Conservation (phyloP, 2,329 filamentous ascomycete species). For the Fusarium pilosicola region DNA sequence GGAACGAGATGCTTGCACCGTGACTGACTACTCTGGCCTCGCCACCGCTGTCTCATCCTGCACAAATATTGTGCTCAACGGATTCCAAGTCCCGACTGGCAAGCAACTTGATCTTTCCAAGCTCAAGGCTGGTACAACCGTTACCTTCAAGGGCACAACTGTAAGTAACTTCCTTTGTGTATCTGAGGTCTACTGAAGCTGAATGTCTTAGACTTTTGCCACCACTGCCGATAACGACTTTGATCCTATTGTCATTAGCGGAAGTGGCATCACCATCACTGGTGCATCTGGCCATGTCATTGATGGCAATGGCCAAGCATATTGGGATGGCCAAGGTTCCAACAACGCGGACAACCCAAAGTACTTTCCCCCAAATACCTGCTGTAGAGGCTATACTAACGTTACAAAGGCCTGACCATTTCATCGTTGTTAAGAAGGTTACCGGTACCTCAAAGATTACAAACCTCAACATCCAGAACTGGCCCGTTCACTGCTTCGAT, state of each 20-base stretch:
- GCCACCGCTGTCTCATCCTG: neutral
- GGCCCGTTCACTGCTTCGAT: slow-evolving; percentile 53
- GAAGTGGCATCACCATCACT: slow-evolving; percentile 14
- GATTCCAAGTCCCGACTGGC: slow-evolving; percentile 18
- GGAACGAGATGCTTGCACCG: neutral
- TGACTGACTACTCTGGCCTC: neutral
- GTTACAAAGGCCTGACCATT: neutral
- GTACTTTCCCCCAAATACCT: neutral
- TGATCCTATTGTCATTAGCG: slow-evolving; percentile 12
- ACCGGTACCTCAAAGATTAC: slow-evolving; percentile 45
- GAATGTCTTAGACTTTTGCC: slow-evolving; percentile 4
- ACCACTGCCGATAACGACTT: neutral
- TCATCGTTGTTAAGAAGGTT: neutral
- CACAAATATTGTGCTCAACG: slow-evolving; percentile 13
- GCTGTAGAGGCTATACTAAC: rapidly evolving
- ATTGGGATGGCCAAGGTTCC: slow-evolving; percentile 23
- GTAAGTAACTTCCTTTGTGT: neutral
- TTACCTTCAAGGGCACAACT: neutral
- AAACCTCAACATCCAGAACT: slow-evolving; percentile 52
- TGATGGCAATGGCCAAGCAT: slow-evolving; percentile 6
- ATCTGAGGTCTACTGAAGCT: neutral
- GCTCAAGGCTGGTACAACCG: neutral
- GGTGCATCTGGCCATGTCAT: slow-evolving; percentile 21
- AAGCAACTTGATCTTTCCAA: slow-evolving; percentile 6
- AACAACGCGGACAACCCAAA: slow-evolving; percentile 19